These are phyloP conservation scores for Coniochaeta sp. DNA, from an alignment of 2,329 filamentous ascomycete genomes.

Conservation along the genomic window DNA sequence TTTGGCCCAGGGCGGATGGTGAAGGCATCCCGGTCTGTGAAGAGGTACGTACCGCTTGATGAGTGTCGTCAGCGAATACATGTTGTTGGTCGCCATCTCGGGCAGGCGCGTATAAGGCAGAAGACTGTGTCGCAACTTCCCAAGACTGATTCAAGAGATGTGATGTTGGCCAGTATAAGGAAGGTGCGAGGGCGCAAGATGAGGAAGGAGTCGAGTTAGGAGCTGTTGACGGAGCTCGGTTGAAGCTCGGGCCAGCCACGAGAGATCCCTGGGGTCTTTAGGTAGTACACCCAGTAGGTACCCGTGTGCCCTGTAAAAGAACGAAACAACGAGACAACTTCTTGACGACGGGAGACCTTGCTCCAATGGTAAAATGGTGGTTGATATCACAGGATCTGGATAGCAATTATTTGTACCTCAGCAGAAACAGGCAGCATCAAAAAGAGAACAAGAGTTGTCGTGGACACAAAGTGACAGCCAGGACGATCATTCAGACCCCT, in stretches of 20 bases:
- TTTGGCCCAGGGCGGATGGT: not conserved
- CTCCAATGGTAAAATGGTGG: no score
- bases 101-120: conserved; percentile 10
- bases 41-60: conserved; percentile 77
- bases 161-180: not conserved
- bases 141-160: not conserved
- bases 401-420: not conserved
- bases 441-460: not conserved
- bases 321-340: no score
- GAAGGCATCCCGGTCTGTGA: not conserved
- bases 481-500: not conserved
- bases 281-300: no score
- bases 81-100: conserved; percentile 69
- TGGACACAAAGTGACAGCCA: not conserved
- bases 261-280: not conserved
- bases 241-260: not conserved
- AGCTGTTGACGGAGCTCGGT: not conserved
- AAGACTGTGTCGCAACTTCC: not conserved
- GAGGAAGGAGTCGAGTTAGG: not conserved
- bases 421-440: not conserved
- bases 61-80: conserved; percentile 94
- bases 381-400: no score
- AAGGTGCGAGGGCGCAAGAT: not conserved
- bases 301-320: no score
- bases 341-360: no score